Conservation (phyloP, 202 grass and related monocot species). For the Sporobolus alterniflorus region DNA sequence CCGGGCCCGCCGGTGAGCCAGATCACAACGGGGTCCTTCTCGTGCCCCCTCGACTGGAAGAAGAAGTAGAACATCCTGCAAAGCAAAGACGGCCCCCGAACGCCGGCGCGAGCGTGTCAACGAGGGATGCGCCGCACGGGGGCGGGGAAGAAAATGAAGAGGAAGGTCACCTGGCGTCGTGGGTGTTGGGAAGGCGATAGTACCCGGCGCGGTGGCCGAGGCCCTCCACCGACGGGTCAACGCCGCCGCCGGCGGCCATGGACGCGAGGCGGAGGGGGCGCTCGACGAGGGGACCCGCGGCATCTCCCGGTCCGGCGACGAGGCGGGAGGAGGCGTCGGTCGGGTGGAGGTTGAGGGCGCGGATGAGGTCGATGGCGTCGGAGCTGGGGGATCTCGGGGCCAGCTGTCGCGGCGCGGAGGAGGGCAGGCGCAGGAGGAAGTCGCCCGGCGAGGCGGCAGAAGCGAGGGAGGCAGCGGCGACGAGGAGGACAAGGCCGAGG, state of each 20-base stretch:
- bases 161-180: conserved; percentile 68
- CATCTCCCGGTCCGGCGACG: background rate
- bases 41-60: conserved; percentile 74
- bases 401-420: conserved; percentile 5
- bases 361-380: conserved; percentile 76
- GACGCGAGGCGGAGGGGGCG: conserved; percentile 62
- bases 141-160: no score
- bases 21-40: conserved; percentile 84
- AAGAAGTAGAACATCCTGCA: conserved; percentile 94
- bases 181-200: conserved; percentile 76
- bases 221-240: conserved; percentile 46
- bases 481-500: conserved; percentile 16
- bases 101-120: no score
- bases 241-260: conserved; percentile 19
- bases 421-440: conserved; percentile 38
- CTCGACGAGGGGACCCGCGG: conserved; percentile 57
- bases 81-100: background rate
- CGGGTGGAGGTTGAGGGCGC: conserved; percentile 86
- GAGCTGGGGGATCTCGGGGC: conserved; percentile 35
- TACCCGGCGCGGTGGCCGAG: conserved; percentile 94
- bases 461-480: conserved; percentile 10
- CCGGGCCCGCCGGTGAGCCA: conserved; percentile 94
- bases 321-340: conserved; percentile 43
- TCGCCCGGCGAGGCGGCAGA: conserved; percentile 47
- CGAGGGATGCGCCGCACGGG: no score